Conservation (phyloP, 306 rosid genomes). For the Trichosanthes truncata region DNA sequence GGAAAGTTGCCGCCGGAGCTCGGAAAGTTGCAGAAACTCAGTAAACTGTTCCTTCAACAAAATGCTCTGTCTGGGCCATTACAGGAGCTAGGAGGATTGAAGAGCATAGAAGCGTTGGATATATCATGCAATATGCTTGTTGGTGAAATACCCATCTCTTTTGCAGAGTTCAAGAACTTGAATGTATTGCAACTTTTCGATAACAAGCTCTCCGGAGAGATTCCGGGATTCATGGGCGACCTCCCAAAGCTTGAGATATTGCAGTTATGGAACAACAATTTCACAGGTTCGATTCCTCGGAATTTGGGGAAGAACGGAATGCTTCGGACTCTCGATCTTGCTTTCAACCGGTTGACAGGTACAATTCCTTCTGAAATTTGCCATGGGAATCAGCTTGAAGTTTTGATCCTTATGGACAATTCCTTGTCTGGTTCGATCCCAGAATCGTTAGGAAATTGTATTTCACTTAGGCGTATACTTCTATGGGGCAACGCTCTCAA, state of each 20-base stretch:
- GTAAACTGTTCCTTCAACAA: slow-evolving; percentile 71
- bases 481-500: slow-evolving; percentile 75
- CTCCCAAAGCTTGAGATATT: slow-evolving; percentile 62
- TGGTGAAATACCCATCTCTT: slow-evolving; percentile 73
- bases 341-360: slow-evolving; percentile 80
- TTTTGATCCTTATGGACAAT: slow-evolving; percentile 56
- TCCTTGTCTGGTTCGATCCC: slow-evolving; percentile 78
- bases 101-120: slow-evolving; percentile 70
- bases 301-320: slow-evolving; percentile 62
- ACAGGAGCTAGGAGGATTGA: slow-evolving; percentile 49
- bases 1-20: slow-evolving; percentile 72
- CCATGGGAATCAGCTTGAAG: slow-evolving; percentile 50
- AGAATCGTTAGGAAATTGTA: slow-evolving; percentile 57
- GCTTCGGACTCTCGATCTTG: slow-evolving; percentile 50
- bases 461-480: slow-evolving; percentile 57
- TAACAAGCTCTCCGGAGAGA: slow-evolving; percentile 76
- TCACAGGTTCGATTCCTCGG: slow-evolving; percentile 66
- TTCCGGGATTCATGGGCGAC: slow-evolving; percentile 67
- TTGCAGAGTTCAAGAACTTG: slow-evolving; percentile 48
- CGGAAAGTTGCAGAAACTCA: slow-evolving; percentile 58
- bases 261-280: slow-evolving; percentile 90
- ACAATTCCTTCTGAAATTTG: slow-evolving; percentile 66
- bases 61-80: slow-evolving; percentile 63
- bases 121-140: slow-evolving; percentile 59
- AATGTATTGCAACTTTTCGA: slow-evolving; percentile 64